Evolutionary conservation across 495 filamentous ascomycete genomes (phyloP).

Genomic region (Hyphodiscus hymeniophilus): DNA sequence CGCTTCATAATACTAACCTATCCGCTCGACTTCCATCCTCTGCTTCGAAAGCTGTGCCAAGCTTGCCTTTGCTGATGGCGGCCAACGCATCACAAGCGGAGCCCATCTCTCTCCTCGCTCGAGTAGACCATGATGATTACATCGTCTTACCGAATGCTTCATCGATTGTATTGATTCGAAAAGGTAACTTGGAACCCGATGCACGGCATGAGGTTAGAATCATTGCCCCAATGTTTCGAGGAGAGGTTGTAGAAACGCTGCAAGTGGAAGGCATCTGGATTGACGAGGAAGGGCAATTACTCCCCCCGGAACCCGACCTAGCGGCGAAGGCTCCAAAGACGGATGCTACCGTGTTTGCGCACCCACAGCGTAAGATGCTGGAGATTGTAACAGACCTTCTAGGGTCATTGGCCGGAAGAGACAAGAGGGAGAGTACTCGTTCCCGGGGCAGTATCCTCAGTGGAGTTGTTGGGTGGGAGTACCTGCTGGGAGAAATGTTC

Average conservation of each 20-base stretch:
- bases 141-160: constrained; percentile 25
- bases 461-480: constrained; percentile 34
- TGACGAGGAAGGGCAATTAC: constrained; percentile 26
- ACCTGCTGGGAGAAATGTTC: constrained; percentile 34
- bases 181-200: constrained; percentile 19
- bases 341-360: not conserved
- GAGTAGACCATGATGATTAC: constrained; percentile 31
- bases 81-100: constrained; percentile 18
- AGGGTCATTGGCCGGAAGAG: constrained; percentile 8
- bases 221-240: constrained; percentile 30
- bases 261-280: constrained; percentile 33
- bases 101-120: constrained; percentile 29
- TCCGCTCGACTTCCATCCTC: not conserved
- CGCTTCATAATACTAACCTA: constrained; percentile 25
- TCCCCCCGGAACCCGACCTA: constrained; percentile 4
- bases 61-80: constrained; percentile 21
- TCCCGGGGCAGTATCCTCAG: constrained; percentile 17
- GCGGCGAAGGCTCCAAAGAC: not conserved
- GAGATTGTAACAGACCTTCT: constrained; percentile 31
- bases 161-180: constrained; percentile 23
- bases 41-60: not conserved
- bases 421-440: constrained; percentile 9
- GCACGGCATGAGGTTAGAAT: constrained; percentile 26
- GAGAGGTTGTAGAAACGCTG: constrained; percentile 23
- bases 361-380: constrained; percentile 23